A percentile compares a stretch with the other conserved stretches of the same genome.
Evolutionary conservation across 108 stramenopile genomes (phyloP).

Genomic region (Nitzschia sp.): DNA sequence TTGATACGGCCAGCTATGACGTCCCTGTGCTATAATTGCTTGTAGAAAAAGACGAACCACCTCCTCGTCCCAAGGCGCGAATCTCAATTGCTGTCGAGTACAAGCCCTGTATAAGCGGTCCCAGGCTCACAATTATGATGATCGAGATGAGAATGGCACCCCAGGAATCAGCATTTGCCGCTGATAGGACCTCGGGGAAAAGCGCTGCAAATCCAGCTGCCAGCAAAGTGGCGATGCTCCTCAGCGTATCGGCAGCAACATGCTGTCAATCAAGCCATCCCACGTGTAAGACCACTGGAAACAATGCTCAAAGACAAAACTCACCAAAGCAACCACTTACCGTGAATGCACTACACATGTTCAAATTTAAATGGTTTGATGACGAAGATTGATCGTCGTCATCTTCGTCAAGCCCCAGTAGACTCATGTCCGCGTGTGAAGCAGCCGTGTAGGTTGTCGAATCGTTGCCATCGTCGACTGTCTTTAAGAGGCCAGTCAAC

Average conservation of each 20-base stretch:
- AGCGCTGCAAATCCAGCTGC: slow-evolving; percentile 51
- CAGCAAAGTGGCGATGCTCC: slow-evolving; percentile 67
- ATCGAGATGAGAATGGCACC: slow-evolving; percentile 65
- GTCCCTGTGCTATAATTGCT: too few relatives aligned
- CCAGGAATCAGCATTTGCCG: slow-evolving; percentile 58
- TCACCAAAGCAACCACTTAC: slow-evolving; percentile 40
- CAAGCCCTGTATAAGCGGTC: slow-evolving; percentile 64
- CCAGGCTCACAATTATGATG: slow-evolving; percentile 57
- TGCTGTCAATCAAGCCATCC: slow-evolving; percentile 47
- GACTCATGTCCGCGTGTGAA: slow-evolving; percentile 9
- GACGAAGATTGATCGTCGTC: slow-evolving; percentile 38
- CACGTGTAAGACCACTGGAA: not conserved
- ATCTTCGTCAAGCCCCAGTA: slow-evolving; percentile 16
- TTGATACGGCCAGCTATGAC: too few relatives aligned
- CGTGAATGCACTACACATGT: slow-evolving; percentile 87
- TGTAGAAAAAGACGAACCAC: too few relatives aligned
- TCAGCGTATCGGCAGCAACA: slow-evolving; percentile 78
- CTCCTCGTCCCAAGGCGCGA: too few relatives aligned
- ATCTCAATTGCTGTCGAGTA: slow-evolving; percentile 18
- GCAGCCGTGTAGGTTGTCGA: slow-evolving; percentile 28
- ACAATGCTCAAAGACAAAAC: not conserved
- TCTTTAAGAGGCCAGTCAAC: not conserved
- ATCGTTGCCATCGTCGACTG: slow-evolving; percentile 26
- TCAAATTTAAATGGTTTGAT: slow-evolving; percentile 30
- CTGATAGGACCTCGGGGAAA: slow-evolving; percentile 39